Base-by-base conservation (phyloP, 148 eudicot species). In the Vaccinium corymbosum region DNA sequence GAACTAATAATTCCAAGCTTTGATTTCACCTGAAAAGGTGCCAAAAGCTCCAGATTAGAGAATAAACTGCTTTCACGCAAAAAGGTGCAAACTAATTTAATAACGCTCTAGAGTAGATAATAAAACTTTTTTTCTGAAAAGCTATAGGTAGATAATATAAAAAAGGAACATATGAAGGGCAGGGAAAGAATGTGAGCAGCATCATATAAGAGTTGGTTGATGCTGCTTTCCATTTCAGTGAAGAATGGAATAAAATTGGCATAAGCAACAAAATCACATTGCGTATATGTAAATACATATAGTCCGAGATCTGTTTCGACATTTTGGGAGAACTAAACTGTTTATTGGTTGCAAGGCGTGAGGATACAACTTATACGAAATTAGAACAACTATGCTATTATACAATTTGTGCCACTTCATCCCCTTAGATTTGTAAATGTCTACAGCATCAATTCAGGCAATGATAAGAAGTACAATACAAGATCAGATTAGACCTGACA, bases 1-100 rank as follows among this genome's bases (percentile, higher is more conserved):
- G 98, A 93, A 84, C 95, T 89, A 81, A 97, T 86, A 87, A 94
- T 90, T 22, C 83, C 80, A 72, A 93, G 98, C 91, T 97, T 95
- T 56, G 98, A 95, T 84, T 94, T 95, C 64, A 95, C 90, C 98
- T 95, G 91, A 85, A 78, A 87, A 72, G 48, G 70, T 51, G 80
- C 80, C 81, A 75, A 52, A 35, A 49, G 81, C 78, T 29, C 22
- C 17, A 14, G 7, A 70, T 52, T 9, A 74, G 80, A 29, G 19
- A 80, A 62, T 46, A 7, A 62, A 70, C 57, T 14, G 15, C 19
- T 76, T 27, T 79, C 71, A 95, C 90, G 93, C 93, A 91, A 85
- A 75, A 87, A 76, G 50, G 55, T 51, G 80, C 62, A 57, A 78
- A 32, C 27, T 29, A 51, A 71, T 46, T 62, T 25, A 27, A 29